Evolutionary conservation across 2,329 filamentous ascomycete genomes (phyloP), one percentile per base, ranked within the genome.

Genomic region (Sporothrix humicola): DNA sequence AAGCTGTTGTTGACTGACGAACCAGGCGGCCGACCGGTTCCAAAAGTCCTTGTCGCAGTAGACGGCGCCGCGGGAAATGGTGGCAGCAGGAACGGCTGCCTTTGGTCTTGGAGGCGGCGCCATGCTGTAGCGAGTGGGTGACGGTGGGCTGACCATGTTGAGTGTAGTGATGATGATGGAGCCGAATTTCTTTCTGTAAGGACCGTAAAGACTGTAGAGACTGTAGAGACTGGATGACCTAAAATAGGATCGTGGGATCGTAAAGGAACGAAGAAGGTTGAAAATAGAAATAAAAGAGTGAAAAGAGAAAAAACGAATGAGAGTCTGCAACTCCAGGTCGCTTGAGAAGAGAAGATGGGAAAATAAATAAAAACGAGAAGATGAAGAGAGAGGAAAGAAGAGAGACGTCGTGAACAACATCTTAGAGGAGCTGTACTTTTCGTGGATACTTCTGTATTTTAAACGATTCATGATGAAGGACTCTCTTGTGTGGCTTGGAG

Each of bases 31-130:
- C 2, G 72, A 70, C 1, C 74, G 71, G 15, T 26, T 31, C 23
- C 44, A 65, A 20, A 76, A 76, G 20, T 72, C 73, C 9, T 48
- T n/a, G 15, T 61, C 69, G 56, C 74, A 76, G 73, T 76, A 76
- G 15, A 72, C 73, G 5, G 42, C 20, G n/a, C 73, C 73, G 13
- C 74, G 74, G 37, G 20, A 23, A 2, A 74, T 26, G 58, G 56
- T 13, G 26, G 65, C 37, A 7, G 42, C 5, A 13, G 44, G 7
- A 7, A 37, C 31, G 31, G 31, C 10, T 7, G 42, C 13, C 2
- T 7, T 20, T 37, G 54, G 37, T 37, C 31, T 68, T 4, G 44
- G 44, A 37, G 65, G 54, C 61, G 66, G 31, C 20, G 15, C 13
- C 72, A 71, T 50, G 1, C 68, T 37, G 48, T 54, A 31, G 44